These are phyloP conservation scores for Aspergillus cavernicola DNA, from an alignment of 495 filamentous ascomycete species.

Conservation along the genomic window DNA sequence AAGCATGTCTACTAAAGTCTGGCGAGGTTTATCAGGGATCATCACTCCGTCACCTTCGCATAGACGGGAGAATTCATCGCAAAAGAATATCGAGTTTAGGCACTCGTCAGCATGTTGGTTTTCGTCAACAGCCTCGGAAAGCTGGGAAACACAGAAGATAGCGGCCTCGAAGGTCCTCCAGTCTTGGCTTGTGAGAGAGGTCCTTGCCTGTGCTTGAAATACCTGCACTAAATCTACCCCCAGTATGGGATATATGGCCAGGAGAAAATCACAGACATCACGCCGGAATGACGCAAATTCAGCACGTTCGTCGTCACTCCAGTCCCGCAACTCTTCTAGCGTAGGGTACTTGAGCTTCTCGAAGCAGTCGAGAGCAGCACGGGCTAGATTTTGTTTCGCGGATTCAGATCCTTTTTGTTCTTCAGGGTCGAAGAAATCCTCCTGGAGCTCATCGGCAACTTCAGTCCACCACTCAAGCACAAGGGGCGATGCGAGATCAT, in stretches of 20 bases:
- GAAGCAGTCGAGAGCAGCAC: conserved; percentile 36
- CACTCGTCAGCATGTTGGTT: conserved; percentile 62
- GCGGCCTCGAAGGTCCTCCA: conserved; percentile 82
- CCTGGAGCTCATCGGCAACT: conserved; percentile 38
- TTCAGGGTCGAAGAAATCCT: conserved; percentile 26
- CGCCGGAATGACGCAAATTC: conserved; percentile 75
- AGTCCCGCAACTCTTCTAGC: conserved; percentile 37
- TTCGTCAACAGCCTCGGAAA: conserved; percentile 72
- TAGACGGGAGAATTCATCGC: conserved; percentile 44
- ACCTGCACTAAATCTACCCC: conserved; percentile 64
- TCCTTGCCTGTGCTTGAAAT: conserved; percentile 61
- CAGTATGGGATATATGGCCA: conserved; percentile 68
- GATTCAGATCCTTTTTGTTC: conserved; percentile 19
- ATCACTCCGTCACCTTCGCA: conserved; percentile 45
- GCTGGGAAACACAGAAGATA: conserved; percentile 70
- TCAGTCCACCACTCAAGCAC: conserved; percentile 82
- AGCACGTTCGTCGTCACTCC: conserved; percentile 67
- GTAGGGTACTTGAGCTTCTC: conserved; percentile 37
- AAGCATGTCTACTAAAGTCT: conserved; percentile 74
- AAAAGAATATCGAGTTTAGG: conserved; percentile 72
- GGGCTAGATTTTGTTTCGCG: conserved; percentile 36
- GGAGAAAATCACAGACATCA: conserved; percentile 77
- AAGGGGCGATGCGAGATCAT: conserved; percentile 72
- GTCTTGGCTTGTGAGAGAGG: conserved; percentile 51
- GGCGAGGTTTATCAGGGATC: conserved; percentile 66